phyloP scores from a whole-genome alignment of 1,139 yeast species.

The Yamadazyma atmosphaerica region DNA sequence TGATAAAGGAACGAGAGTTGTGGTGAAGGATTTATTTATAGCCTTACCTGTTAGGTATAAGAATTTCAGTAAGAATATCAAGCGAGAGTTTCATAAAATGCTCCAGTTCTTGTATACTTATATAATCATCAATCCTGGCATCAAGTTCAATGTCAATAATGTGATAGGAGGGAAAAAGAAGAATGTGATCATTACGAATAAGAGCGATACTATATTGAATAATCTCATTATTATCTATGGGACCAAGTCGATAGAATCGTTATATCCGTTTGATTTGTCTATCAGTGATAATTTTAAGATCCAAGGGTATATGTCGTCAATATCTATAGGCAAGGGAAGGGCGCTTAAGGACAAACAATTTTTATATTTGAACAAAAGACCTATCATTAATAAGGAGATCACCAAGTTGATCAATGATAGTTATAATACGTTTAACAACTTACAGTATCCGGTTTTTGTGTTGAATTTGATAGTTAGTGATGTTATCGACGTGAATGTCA shows the following conservation, averaged over 20 bases:
- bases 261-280: conserved; percentile 46
- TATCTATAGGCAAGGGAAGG: conserved; percentile 71
- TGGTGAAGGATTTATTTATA: conserved; percentile 54
- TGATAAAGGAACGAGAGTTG: conserved; percentile 56
- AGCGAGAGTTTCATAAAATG: conserved; percentile 71
- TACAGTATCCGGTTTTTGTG: conserved; percentile 74
- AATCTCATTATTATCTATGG: conserved; percentile 74
- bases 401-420: conserved; percentile 67
- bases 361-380: conserved; percentile 72
- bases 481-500: conserved; percentile 75
- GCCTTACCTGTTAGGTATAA: conserved; percentile 72
- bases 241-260: conserved; percentile 56
- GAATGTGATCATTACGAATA: conserved; percentile 51
- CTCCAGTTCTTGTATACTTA: conserved; percentile 65
- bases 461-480: conserved; percentile 56
- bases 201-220: conserved; percentile 39
- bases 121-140: conserved; percentile 57
- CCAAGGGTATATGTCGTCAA: conserved; percentile 68
- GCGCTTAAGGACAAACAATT: conserved; percentile 73
- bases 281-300: conserved; percentile 31
- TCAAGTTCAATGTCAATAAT: conserved; percentile 62
- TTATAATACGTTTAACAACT: conserved; percentile 67
- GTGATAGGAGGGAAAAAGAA: conserved; percentile 49
- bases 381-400: conserved; percentile 60
- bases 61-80: conserved; percentile 66